A percentile compares a stretch with the other conserved stretches of the same genome.
phyloP scores from a whole-genome alignment of 2,329 filamentous ascomycete species.

The Botryosphaeria dothidea region DNA sequence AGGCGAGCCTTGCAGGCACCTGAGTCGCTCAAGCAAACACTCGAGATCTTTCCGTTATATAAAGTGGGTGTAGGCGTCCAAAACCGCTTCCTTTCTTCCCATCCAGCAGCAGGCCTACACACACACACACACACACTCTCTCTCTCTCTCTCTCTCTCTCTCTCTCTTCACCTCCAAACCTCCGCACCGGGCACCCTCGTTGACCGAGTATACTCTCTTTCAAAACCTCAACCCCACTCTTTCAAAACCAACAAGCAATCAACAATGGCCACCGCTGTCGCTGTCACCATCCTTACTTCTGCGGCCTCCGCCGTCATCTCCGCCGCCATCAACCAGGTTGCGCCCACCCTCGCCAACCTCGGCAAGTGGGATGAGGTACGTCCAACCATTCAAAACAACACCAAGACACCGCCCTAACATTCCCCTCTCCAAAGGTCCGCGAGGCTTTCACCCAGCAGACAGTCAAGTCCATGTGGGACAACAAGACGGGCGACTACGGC shows the following conservation, averaged over 20 bases:
- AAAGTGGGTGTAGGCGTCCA: neutral
- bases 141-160: no score
- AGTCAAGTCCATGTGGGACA: slow-evolving; percentile 13
- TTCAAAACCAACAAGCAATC: neutral
- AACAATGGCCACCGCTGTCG: slow-evolving; percentile 15
- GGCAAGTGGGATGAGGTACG: slow-evolving; percentile 13
- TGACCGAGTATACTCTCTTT: neutral
- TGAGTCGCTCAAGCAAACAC: neutral
- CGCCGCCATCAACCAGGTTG: slow-evolving; percentile 16
- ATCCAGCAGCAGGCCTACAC: neutral
- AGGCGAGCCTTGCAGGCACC: neutral
- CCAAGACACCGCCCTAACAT: neutral
- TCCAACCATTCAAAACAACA: neutral
- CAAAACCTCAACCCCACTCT: neutral
- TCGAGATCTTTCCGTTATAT: neutral
- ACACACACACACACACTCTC: no score
- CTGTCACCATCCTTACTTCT: slow-evolving; percentile 17
- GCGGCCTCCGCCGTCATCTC: slow-evolving; percentile 10
- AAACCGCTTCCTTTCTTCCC: neutral
- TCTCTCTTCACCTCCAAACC: neutral
- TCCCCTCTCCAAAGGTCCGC: neutral
- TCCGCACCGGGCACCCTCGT: neutral
- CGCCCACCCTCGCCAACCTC: slow-evolving; percentile 10
- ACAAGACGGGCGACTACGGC: neutral
- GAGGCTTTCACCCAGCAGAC: slow-evolving; percentile 17